Conservation (phyloP, 169 alveolate genomes). For the Plasmodium gonderi region DNA sequence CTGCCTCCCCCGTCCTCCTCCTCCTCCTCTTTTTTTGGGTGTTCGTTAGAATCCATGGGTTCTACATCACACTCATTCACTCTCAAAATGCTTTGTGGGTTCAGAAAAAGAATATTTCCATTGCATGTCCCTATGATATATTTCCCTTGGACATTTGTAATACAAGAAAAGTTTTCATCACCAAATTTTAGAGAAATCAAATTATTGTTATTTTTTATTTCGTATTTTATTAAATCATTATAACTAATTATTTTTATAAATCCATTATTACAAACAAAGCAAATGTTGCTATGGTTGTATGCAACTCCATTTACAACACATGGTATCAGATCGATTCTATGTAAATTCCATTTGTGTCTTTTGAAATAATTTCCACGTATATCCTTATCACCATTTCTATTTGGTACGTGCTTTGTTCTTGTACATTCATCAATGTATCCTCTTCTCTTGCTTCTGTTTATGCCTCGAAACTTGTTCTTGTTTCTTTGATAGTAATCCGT, state of each 20-base stretch:
- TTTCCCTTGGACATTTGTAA: background rate
- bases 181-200: conserved; percentile 57
- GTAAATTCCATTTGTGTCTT: conserved; percentile 30
- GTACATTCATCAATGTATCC: too few species aligned
- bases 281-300: background rate
- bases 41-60: too few species aligned
- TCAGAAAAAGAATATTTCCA: conserved; percentile 32
- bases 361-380: conserved; percentile 7
- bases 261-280: conserved; percentile 66
- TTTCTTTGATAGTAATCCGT: too few species aligned
- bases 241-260: conserved; percentile 19
- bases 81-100: conserved; percentile 28
- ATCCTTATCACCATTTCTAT: too few species aligned
- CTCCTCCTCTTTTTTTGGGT: too few species aligned
- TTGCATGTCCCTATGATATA: conserved; percentile 32
- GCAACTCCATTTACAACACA: conserved; percentile 34
- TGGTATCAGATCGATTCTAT: conserved; percentile 7
- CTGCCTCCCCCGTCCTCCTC: background rate
- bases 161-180: conserved; percentile 23
- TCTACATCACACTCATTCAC: background rate
- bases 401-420: too few species aligned
- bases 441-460: too few species aligned
- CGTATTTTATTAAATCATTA: conserved; percentile 8
- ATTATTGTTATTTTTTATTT: conserved; percentile 37
- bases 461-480: too few species aligned